Base-by-base conservation (phyloP, 148 eudicot genomes). In the Rhododendron ferrugineum region DNA sequence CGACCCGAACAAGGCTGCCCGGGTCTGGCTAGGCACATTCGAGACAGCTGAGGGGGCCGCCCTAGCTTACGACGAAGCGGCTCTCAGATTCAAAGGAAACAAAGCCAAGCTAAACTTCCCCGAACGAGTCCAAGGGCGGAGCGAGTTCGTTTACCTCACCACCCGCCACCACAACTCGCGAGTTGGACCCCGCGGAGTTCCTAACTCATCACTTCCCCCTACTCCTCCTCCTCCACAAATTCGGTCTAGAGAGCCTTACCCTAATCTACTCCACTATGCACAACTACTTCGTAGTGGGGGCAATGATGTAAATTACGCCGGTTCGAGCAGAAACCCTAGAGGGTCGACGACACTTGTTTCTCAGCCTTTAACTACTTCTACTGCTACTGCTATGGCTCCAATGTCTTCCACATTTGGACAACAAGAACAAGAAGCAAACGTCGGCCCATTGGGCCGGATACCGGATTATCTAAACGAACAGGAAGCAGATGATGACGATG, bases 41-140 rank as follows among this genome's bases (percentile, higher is more conserved):
- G 47, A 74, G 37, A 74, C 78, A 5, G 78, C 78, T 6, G 78
- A 74, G 46, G 78, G 78, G 11, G 78, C 78, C 0, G 78, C 78
- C 46, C 47, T 74, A 0, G 78, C 78, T 36, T 74, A 74, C 46
- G 78, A 74, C 46, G 78, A 36, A 2, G 78, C 78, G n/a, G 78
- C 78, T 37, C 78, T 74, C 78, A 74, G 78, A 9, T 74, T 74
- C 78, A 74, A 74, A 74, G 78, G 78, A 2, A 74, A 37, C 78
- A 74, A 74, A 36, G 78, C 78, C 78, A 74, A 74, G 78, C 78
- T 74, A 0, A 74, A 74, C 8, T 74, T 74, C 26, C 78, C 78
- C 5, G 78, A 74, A 37, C 44, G 47, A 37, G 78, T 74, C 37
- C 78, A 74, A 37, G 78, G 78, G 23, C n/a, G 13, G n/a, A 74